These are phyloP conservation scores for Monascus purpureus DNA, from an alignment of 495 filamentous ascomycete genomes.

Conservation along the genomic window DNA sequence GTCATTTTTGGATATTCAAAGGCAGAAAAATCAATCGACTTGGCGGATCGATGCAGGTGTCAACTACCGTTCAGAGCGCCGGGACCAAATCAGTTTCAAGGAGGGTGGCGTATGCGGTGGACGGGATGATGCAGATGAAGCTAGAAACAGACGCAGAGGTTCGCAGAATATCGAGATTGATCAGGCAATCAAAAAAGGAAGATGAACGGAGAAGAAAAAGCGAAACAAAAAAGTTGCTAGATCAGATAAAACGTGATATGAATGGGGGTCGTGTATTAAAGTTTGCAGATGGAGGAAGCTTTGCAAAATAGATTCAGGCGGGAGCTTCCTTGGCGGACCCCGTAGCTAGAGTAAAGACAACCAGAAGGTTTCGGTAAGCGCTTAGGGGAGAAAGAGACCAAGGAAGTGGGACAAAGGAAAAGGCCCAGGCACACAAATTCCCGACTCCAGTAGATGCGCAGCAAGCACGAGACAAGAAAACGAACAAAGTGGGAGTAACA, in stretches of 20 bases:
- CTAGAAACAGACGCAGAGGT: no score
- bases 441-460: constrained; percentile 8
- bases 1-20: constrained; percentile 39
- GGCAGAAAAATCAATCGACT: constrained; percentile 2
- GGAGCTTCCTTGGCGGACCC: no score
- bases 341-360: no score
- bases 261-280: not conserved
- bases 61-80: no score
- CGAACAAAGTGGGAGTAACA: not conserved
- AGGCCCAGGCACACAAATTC: not conserved
- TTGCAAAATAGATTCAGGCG: not conserved
- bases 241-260: constrained; percentile 1
- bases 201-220: constrained; percentile 11
- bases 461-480: not conserved
- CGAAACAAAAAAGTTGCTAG: constrained; percentile 3
- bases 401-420: not conserved
- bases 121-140: constrained; percentile 8
- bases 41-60: not conserved
- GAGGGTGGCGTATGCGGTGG: no score
- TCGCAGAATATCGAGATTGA: no score
- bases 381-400: no score
- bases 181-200: constrained; percentile 8
- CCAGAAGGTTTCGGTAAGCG: no score
- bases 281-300: not conserved
- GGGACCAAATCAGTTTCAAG: no score